Conservation (phyloP, 1,284 basidiomycete species). For the Malassezia sp. region DNA sequence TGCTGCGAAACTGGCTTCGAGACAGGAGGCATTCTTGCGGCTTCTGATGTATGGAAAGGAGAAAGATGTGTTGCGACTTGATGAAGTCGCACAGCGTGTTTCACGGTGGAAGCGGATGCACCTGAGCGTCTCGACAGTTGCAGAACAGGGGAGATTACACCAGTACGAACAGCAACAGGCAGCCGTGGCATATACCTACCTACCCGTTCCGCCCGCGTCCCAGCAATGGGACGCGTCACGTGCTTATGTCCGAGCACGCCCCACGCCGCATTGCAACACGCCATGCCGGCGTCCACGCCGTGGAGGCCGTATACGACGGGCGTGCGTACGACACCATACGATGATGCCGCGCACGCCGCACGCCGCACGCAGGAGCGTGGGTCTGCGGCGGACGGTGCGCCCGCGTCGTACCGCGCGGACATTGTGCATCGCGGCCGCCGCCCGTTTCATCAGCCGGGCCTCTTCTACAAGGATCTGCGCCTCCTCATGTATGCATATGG, state of each 20-base stretch:
- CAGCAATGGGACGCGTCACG: too few species aligned
- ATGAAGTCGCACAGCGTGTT: not conserved
- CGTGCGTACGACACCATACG: constrained; percentile 9
- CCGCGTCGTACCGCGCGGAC: constrained; percentile 5
- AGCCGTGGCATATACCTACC: not conserved
- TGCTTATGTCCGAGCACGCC: too few species aligned
- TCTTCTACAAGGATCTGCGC: constrained; percentile 50
- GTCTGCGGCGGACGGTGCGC: not conserved
- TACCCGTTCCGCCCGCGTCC: too few species aligned
- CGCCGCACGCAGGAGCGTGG: not conserved
- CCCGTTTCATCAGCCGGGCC: constrained; percentile 31
- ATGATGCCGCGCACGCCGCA: not conserved
- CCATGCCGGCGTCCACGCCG: constrained; percentile 11
- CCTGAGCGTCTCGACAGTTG: too few species aligned
- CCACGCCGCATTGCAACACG: not conserved
- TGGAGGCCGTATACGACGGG: not conserved
- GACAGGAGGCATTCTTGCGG: constrained; percentile 37
- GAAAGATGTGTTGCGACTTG: not conserved
- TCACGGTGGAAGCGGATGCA: too few species aligned
- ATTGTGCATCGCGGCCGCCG: constrained; percentile 12
- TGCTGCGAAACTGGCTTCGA: constrained; percentile 26
- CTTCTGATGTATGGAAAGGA: constrained; percentile 3
- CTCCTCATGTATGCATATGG: constrained; percentile 91
- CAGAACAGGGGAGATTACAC: too few species aligned
- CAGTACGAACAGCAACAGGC: not conserved